phyloP scores from a whole-genome alignment of 345 rosid genomes.

The Diplotaxis tenuifolia region DNA sequence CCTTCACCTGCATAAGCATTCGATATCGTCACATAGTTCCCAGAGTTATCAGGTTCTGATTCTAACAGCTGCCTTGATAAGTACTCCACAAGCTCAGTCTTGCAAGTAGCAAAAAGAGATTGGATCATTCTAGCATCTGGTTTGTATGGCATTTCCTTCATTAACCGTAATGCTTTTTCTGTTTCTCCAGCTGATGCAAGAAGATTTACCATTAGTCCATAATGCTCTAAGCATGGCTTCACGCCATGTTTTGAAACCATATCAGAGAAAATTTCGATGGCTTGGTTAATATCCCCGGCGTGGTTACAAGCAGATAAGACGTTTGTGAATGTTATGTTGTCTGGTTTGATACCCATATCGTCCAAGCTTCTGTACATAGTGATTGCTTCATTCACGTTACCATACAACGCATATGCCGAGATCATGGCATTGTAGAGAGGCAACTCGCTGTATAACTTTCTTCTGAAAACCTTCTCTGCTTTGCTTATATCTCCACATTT shows the following conservation, averaged over 20 bases:
- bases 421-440: conserved; percentile 56
- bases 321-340: conserved; percentile 49
- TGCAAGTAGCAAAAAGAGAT: conserved; percentile 46
- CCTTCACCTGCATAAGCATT: conserved; percentile 54
- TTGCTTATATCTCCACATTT: conserved; percentile 56
- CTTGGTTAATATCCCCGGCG: conserved; percentile 44
- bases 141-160: conserved; percentile 43
- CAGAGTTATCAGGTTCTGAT: conserved; percentile 48
- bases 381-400: conserved; percentile 44
- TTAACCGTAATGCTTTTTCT: conserved; percentile 41
- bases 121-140: conserved; percentile 51
- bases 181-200: conserved; percentile 46
- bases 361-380: conserved; percentile 31
- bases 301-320: conserved; percentile 49
- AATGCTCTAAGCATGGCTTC: conserved; percentile 53
- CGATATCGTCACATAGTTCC: conserved; percentile 53
- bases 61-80: conserved; percentile 37
- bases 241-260: conserved; percentile 35
- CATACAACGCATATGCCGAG: conserved; percentile 48
- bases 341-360: conserved; percentile 41
- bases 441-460: conserved; percentile 31
- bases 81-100: conserved; percentile 42
- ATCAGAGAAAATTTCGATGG: conserved; percentile 37
- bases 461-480: conserved; percentile 42
- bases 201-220: conserved; percentile 46